phyloP scores from a whole-genome alignment of 1,284 basidiomycete species.

The Spongispora temasekensis region DNA sequence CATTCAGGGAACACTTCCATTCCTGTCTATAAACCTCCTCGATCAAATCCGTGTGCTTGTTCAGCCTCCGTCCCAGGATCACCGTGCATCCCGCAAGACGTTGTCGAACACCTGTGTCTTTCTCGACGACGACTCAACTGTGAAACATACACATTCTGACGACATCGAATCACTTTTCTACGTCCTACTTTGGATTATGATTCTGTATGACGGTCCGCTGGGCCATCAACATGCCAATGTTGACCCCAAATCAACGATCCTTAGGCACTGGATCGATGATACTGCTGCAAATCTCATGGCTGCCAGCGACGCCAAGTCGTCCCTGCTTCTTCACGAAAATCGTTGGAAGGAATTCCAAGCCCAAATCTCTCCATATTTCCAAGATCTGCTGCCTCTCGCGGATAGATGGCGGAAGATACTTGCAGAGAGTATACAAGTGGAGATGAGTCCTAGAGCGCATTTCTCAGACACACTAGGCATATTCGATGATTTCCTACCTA shows the following conservation, averaged over 20 bases:
- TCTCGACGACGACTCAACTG: background rate
- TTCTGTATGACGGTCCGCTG: background rate
- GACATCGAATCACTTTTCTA: slow-evolving; percentile 1
- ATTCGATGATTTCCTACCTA: background rate
- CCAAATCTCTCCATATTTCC: background rate
- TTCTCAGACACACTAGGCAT: background rate
- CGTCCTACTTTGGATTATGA: background rate
- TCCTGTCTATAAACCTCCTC: background rate
- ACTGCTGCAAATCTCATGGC: background rate
- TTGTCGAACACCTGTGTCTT: background rate
- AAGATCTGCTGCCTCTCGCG: background rate
- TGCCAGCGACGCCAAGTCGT: background rate
- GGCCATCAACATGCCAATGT: background rate
- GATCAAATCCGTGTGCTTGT: background rate
- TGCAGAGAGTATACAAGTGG: background rate
- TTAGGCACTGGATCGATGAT: background rate
- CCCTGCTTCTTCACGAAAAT: background rate
- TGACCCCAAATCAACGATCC: background rate
- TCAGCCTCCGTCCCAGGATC: background rate
- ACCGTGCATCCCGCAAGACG: background rate
- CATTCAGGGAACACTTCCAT: background rate
- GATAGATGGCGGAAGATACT: background rate
- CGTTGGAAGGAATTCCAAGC: background rate
- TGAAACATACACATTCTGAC: background rate
- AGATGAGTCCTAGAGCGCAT: background rate